Percentiles rank a stretch among this genome's conserved stretches.
Conservation (phyloP, 352 stramenopile species). For the Phytophthora nicotianae region DNA sequence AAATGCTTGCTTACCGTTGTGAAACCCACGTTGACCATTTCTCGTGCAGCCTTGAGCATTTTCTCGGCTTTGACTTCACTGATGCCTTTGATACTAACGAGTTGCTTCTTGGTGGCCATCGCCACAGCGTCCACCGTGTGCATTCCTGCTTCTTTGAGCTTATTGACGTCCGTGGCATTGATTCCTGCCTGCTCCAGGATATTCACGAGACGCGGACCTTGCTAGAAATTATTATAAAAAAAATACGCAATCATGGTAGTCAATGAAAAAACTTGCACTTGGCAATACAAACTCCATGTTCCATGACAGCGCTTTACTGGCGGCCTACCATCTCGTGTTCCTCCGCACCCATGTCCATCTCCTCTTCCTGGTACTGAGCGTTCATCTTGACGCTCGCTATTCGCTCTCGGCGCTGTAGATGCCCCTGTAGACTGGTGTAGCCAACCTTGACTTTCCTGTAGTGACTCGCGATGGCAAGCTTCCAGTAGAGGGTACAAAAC, state of each 20-base stretch:
- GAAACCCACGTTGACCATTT: constrained; percentile 99
- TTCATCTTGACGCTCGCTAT: constrained; percentile 15
- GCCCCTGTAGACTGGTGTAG: neutral
- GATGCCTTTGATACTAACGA: constrained; percentile 99
- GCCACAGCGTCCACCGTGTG: constrained; percentile 98
- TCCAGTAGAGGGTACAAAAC: neutral
- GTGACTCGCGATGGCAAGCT: constrained; percentile 7
- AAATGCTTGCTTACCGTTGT: constrained; percentile 90
- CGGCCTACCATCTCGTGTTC: constrained; percentile 50
- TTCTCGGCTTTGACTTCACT: constrained; percentile 99
- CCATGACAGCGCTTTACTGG: neutral
- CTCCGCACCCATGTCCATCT: constrained; percentile 42
- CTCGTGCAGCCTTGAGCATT: constrained; percentile 97
- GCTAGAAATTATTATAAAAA: constrained; percentile 36
- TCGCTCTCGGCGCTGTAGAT: neutral
- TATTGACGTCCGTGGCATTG: constrained; percentile 97
- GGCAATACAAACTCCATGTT: constrained; percentile 22
- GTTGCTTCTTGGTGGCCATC: constrained; percentile 96
- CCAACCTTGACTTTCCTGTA: neutral
- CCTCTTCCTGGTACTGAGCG: constrained; percentile 54
- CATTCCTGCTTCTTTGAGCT: constrained; percentile 97
- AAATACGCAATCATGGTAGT: constrained; percentile 12
- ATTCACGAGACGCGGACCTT: constrained; percentile 86
- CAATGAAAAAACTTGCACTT: constrained; percentile 30
- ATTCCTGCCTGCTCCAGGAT: constrained; percentile 97